These are phyloP conservation scores for Acidiella bohemica DNA, from an alignment of 495 filamentous ascomycete species.

Conservation along the genomic window DNA sequence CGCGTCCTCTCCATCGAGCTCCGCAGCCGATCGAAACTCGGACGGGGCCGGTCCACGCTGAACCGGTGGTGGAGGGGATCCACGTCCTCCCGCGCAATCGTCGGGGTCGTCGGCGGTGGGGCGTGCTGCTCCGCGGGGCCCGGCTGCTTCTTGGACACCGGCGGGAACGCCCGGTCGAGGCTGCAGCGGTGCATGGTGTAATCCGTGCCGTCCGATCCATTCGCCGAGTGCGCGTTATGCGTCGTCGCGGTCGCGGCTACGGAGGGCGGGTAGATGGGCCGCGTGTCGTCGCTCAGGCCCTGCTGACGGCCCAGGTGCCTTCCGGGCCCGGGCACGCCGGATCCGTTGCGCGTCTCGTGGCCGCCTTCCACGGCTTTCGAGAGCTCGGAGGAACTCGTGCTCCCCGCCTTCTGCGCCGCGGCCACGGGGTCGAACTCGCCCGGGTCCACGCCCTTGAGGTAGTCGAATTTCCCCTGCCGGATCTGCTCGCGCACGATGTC, in stretches of 20 bases:
- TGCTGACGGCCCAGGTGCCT: conserved; percentile 32
- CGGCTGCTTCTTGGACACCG: background rate
- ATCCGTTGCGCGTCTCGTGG: background rate
- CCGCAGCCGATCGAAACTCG: conserved; percentile 66
- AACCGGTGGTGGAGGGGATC: background rate
- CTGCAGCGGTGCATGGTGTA: conserved; percentile 51
- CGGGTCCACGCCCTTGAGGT: conserved; percentile 42
- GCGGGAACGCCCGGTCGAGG: conserved; percentile 18
- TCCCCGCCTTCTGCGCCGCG: conserved; percentile 26
- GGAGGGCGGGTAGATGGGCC: conserved; percentile 85
- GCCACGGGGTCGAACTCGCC: conserved; percentile 28
- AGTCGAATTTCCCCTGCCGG: conserved; percentile 61
- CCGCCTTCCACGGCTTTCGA: conserved; percentile 33
- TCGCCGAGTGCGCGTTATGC: conserved; percentile 72
- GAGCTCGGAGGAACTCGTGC: conserved; percentile 48
- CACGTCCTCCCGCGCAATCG: conserved; percentile 9
- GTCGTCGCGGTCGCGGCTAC: conserved; percentile 61
- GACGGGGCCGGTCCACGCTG: conserved; percentile 39
- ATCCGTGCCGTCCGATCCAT: conserved; percentile 85
- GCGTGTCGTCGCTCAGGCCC: conserved; percentile 63
- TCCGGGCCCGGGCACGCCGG: too few species aligned
- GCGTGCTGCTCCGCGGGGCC: conserved; percentile 17
- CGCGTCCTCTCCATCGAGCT: conserved; percentile 60
- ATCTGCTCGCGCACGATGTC: conserved; percentile 95
- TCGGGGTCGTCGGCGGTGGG: conserved; percentile 22